Evolutionary conservation across 1,284 basidiomycete genomes (phyloP).

Genomic region (Fistulinella staudtii): DNA sequence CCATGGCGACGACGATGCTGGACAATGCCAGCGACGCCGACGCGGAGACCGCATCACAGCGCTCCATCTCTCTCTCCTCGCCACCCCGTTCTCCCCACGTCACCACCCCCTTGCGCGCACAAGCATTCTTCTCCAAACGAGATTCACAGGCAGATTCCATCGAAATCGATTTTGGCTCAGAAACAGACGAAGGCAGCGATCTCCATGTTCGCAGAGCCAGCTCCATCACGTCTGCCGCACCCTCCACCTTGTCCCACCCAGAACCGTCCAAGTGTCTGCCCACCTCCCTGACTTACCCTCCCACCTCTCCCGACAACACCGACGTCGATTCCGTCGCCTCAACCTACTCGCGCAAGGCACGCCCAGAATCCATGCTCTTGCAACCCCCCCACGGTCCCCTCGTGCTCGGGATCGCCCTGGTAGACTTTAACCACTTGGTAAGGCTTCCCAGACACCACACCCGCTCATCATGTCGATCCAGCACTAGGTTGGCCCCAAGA

Average conservation of each 20-base stretch:
- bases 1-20: constrained; percentile 6
- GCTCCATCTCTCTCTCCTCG: constrained; percentile 70
- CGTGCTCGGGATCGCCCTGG: constrained; percentile 78
- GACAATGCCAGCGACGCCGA: constrained; percentile 38
- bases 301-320: constrained; percentile 43
- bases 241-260: constrained; percentile 34
- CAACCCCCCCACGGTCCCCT: constrained; percentile 56
- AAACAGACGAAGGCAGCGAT: constrained; percentile 45
- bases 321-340: constrained; percentile 60
- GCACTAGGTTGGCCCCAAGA: constrained; percentile 80
- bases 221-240: constrained; percentile 48
- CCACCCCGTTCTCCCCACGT: constrained; percentile 44
- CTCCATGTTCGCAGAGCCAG: constrained; percentile 35
- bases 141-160: constrained; percentile 46
- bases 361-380: constrained; percentile 71
- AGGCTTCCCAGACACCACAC: constrained; percentile 21
- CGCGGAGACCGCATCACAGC: constrained; percentile 72
- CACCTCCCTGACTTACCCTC: constrained; percentile 52
- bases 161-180: constrained; percentile 51
- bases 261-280: constrained; percentile 37
- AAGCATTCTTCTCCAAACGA: constrained; percentile 40
- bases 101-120: constrained; percentile 31
- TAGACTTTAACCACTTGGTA: constrained; percentile 90
- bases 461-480: constrained; percentile 13
- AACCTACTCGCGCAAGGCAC: constrained; percentile 64